phyloP scores from a whole-genome alignment of 1,139 yeast species.

The Taphrina flavorubra region DNA sequence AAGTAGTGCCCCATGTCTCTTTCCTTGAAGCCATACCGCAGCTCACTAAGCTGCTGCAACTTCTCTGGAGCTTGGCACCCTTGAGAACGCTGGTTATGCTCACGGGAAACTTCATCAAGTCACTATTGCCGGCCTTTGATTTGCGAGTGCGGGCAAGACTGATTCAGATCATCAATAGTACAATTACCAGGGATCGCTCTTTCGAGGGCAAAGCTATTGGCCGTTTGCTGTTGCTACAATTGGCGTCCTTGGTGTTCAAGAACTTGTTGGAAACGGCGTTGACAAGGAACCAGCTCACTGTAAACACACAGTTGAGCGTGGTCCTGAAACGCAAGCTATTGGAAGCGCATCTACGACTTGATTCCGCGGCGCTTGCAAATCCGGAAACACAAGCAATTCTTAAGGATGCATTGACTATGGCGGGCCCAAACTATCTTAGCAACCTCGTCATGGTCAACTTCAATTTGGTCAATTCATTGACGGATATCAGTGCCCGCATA shows the following conservation, averaged over 20 bases:
- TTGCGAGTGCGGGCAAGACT: conserved; percentile 30
- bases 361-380: conserved; percentile 12
- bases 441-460: conserved; percentile 17
- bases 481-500: conserved; percentile 22
- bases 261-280: conserved; percentile 17
- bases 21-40: conserved; percentile 33
- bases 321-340: conserved; percentile 21
- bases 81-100: conserved; percentile 23
- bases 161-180: conserved; percentile 25
- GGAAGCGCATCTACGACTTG: conserved; percentile 22
- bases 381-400: conserved; percentile 17
- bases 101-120: conserved; percentile 26
- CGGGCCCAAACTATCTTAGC: conserved; percentile 9
- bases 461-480: conserved; percentile 11
- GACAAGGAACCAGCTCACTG: conserved; percentile 6
- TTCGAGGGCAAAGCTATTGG: conserved; percentile 6
- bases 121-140: conserved; percentile 27
- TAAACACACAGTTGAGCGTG: conserved; percentile 17
- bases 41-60: conserved; percentile 13
- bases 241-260: conserved; percentile 11
- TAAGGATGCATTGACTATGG: conserved; percentile 22
- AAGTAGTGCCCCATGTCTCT: conserved; percentile 10
- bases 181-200: background rate
- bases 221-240: conserved; percentile 14
- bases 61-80: conserved; percentile 27